Base-by-base conservation (phyloP, 306 rosid species). In the Acacia confusa region DNA sequence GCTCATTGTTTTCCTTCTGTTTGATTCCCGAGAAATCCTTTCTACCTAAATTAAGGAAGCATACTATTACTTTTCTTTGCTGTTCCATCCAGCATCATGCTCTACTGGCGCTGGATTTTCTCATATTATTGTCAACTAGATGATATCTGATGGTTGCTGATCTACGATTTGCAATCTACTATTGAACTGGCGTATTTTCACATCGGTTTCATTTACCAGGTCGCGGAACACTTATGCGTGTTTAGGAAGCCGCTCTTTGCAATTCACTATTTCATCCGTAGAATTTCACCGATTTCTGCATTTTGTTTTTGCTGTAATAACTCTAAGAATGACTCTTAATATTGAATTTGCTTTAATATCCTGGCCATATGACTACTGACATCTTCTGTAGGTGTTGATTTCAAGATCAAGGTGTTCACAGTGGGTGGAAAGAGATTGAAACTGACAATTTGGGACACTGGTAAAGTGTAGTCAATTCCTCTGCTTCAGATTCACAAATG, bases 381-480 rank as follows among this genome's bases (percentile, higher is more conserved):
- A 13, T 84, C 48, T 45, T 84, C 34, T 70, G 73, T 65, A 95
- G 99, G 99, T 74, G 98, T 95, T 89, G 99, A 95, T 91, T 95
- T 95, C 82, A 95, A 95, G 92, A 93, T 95, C 91, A 95, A 93
- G 88, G 85, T 76, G 61, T 94, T 95, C 53, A 83, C 88, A 28
- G 93, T 93, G 0, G 96, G 86, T 76, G 97, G 96, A 81, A 92
- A 95, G 91, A 93, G 89, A 85, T 85, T 95, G 79, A 95, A 95
- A 82, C 88, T 95, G 67, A 95, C 97, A n/a, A 93, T 95, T 72
- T 95, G 99, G 99, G 99, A 95, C 75, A 95, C 99, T 63, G 98
- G 99, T 95, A 89, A 86, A 30, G 57, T 52, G 19, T 34, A 17
- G 75, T 55, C 65, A 72, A 78, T 67, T 83, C 53, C 45, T 19